phyloP scores from a whole-genome alignment of 1,139 yeast genomes.

The Yamadazyma epiphylla region DNA sequence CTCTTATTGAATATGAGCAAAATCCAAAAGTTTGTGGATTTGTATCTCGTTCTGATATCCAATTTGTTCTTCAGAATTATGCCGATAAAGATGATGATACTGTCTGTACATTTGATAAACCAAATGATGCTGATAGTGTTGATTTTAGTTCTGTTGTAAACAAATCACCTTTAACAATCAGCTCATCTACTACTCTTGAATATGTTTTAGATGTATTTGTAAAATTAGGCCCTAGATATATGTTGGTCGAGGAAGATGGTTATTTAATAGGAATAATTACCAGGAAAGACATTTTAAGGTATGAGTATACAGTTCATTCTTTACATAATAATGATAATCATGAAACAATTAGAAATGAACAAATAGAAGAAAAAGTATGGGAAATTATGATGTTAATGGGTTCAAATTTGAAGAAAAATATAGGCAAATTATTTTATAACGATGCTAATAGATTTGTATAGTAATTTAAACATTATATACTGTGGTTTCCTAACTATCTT shows the following conservation, averaged over 20 bases:
- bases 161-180: slow-evolving; percentile 61
- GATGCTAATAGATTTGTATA: slow-evolving; percentile 21
- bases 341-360: slow-evolving; percentile 14
- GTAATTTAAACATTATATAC: no score
- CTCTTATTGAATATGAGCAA: slow-evolving; percentile 38
- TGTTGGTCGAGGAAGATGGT: slow-evolving; percentile 61
- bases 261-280: slow-evolving; percentile 58
- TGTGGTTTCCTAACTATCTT: slow-evolving; percentile 53
- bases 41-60: slow-evolving; percentile 31
- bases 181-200: slow-evolving; percentile 54
- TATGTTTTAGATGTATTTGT: slow-evolving; percentile 66
- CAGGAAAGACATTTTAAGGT: slow-evolving; percentile 63
- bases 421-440: slow-evolving; percentile 30
- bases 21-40: slow-evolving; percentile 35
- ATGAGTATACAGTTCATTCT: slow-evolving; percentile 36
- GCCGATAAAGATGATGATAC: slow-evolving; percentile 14
- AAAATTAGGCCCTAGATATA: slow-evolving; percentile 75
- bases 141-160: slow-evolving; percentile 48
- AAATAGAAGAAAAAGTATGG: slow-evolving; percentile 37
- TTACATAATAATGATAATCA: slow-evolving; percentile 11
- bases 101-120: slow-evolving; percentile 17
- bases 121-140: slow-evolving; percentile 9
- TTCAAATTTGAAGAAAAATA: slow-evolving; percentile 16
- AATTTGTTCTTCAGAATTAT: slow-evolving; percentile 17
- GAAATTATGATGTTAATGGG: slow-evolving; percentile 23